phyloP scores from a whole-genome alignment of 441 rosid species.

The Gossypium gossypioides region DNA sequence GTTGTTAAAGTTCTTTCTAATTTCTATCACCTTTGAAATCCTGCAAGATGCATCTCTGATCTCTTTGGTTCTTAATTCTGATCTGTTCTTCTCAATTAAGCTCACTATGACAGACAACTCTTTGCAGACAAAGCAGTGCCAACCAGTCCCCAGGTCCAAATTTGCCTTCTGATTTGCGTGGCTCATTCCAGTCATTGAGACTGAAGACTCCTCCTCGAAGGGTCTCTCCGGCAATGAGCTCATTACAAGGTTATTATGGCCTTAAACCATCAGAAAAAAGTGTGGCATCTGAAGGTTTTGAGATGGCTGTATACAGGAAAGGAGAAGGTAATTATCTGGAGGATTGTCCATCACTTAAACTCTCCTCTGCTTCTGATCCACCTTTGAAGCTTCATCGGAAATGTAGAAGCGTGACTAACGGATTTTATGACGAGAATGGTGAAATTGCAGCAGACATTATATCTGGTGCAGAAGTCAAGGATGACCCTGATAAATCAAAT shows the following conservation, averaged over 20 bases:
- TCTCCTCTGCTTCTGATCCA: slow-evolving; percentile 27
- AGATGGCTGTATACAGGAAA: slow-evolving; percentile 32
- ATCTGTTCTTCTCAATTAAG: background rate
- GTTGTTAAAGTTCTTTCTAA: background rate
- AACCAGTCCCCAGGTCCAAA: slow-evolving; percentile 22
- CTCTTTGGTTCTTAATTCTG: background rate
- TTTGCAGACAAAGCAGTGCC: slow-evolving; percentile 40
- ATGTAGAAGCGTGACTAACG: slow-evolving; percentile 52
- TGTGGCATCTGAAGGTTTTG: slow-evolving; percentile 34
- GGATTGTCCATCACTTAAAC: slow-evolving; percentile 28
- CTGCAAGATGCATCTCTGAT: slow-evolving; percentile 7
- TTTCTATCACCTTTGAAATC: background rate
- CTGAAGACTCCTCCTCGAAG: slow-evolving; percentile 33
- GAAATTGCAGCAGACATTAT: slow-evolving; percentile 18
- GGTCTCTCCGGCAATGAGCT: slow-evolving; percentile 58
- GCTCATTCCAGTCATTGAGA: slow-evolving; percentile 56
- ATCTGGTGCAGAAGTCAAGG: slow-evolving; percentile 20
- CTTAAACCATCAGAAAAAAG: slow-evolving; percentile 30
- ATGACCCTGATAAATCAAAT: slow-evolving; percentile 29
- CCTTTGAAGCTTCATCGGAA: slow-evolving; percentile 47
- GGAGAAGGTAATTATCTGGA: slow-evolving; percentile 24
- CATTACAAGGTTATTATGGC: slow-evolving; percentile 57
- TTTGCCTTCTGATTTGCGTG: slow-evolving; percentile 28
- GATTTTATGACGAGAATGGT: slow-evolving; percentile 36
- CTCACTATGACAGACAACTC: background rate